Conservation (phyloP, 768 basidiomycete genomes). For the Artomyces pyxidatus region DNA sequence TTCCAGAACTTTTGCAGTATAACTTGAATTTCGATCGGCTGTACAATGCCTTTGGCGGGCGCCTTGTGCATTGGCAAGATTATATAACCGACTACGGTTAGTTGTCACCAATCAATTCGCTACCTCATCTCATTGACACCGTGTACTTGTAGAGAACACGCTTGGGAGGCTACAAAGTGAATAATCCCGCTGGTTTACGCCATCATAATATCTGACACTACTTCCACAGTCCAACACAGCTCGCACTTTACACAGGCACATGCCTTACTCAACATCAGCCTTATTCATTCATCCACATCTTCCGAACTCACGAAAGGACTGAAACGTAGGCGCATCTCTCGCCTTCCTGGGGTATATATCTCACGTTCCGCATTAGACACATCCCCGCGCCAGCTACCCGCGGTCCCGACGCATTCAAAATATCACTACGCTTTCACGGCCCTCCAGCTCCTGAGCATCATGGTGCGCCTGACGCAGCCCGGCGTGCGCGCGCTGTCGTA, state of each 20-base stretch:
- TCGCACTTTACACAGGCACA: constrained; percentile 85
- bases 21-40: constrained; percentile 62
- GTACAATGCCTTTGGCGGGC: constrained; percentile 78
- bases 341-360: constrained; percentile 17
- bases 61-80: constrained; percentile 77
- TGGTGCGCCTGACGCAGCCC: constrained; percentile 65
- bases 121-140: not conserved
- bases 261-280: constrained; percentile 74
- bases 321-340: constrained; percentile 15
- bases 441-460: constrained; percentile 72
- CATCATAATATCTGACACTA: not conserved
- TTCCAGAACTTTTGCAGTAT: constrained; percentile 52
- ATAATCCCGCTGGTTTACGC: constrained; percentile 20
- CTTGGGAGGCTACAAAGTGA: constrained; percentile 62
- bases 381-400: constrained; percentile 19
- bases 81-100: constrained; percentile 67
- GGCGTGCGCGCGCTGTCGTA: constrained; percentile 63
- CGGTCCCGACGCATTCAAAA: constrained; percentile 15
- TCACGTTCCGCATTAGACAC: constrained; percentile 24
- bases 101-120: constrained; percentile 14
- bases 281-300: constrained; percentile 82
- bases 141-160: constrained; percentile 49
- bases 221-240: constrained; percentile 65
- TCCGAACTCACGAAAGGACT: constrained; percentile 36
- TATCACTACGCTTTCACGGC: constrained; percentile 59